These are phyloP conservation scores for Auricularia auricula-judae DNA, from an alignment of 768 basidiomycete species.

Conservation along the genomic window DNA sequence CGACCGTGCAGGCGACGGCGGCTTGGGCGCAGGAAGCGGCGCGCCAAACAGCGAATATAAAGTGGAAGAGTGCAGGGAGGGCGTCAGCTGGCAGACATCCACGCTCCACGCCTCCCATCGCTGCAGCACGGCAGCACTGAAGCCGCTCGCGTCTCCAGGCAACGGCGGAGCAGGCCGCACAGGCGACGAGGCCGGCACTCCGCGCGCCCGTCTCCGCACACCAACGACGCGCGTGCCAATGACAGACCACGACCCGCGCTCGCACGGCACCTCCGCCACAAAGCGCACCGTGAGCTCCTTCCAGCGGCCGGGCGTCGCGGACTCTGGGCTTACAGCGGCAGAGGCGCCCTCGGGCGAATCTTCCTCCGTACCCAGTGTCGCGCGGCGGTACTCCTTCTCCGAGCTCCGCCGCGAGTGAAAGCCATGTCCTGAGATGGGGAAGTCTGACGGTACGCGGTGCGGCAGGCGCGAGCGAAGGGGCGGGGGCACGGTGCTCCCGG, in stretches of 20 bases:
- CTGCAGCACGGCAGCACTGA: constrained; percentile 56
- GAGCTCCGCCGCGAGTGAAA: constrained; percentile 62
- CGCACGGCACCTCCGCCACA: constrained; percentile 34
- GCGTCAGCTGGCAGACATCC: constrained; percentile 30
- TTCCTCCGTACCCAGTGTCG: constrained; percentile 30
- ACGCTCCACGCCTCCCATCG: constrained; percentile 81
- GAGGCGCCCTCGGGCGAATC: constrained; percentile 28
- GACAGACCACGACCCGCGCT: constrained; percentile 73
- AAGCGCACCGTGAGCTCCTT: constrained; percentile 8
- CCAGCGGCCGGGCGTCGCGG: constrained; percentile 2
- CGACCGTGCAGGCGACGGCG: background rate
- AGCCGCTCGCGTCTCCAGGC: constrained; percentile 24
- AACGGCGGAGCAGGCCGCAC: constrained; percentile 2
- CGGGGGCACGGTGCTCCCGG: constrained; percentile 45
- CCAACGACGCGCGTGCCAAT: constrained; percentile 46
- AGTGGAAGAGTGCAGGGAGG: constrained; percentile 8
- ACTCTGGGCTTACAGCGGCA: constrained; percentile 10
- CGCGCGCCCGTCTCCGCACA: constrained; percentile 53
- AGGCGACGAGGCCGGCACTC: constrained; percentile 9
- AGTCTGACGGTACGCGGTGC: constrained; percentile 31
- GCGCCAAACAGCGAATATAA: constrained; percentile 2
- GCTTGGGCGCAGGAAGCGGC: background rate
- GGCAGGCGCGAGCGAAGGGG: constrained; percentile 35
- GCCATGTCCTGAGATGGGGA: constrained; percentile 75
- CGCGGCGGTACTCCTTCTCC: constrained; percentile 53